Evolutionary conservation across 2,329 filamentous ascomycete species (phyloP).

Genomic region (Hortaea sp.): DNA sequence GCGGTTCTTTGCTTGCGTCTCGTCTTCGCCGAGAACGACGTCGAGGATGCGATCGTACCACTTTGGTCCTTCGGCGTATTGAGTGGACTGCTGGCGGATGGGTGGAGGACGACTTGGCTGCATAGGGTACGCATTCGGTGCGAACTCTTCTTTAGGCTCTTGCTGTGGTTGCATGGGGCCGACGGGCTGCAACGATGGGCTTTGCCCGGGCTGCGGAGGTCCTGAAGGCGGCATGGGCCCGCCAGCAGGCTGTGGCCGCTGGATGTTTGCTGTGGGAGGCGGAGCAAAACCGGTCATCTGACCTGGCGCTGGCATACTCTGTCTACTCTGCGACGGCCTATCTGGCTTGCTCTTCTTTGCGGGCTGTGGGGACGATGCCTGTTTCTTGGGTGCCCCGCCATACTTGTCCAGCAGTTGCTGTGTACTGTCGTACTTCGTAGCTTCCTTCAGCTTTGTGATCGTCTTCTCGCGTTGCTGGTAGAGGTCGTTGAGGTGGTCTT

Average conservation of each 20-base stretch:
- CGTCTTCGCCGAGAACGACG: constrained; percentile 85
- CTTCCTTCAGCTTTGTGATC: constrained; percentile 87
- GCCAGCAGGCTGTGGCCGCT: constrained; percentile 17
- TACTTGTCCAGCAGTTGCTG: constrained; percentile 91
- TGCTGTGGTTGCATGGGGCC: constrained; percentile 19
- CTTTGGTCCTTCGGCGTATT: constrained; percentile 34
- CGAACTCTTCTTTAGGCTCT: constrained; percentile 51
- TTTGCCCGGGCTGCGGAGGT: constrained; percentile 1
- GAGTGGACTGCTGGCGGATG: constrained; percentile 11
- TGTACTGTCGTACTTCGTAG: constrained; percentile 93
- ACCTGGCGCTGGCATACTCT: constrained; percentile 29
- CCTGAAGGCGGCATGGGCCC: constrained; percentile 2
- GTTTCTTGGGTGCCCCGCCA: constrained; percentile 50
- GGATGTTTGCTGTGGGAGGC: constrained; percentile 57
- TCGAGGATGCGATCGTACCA: constrained; percentile 97
- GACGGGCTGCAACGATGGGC: constrained; percentile 41
- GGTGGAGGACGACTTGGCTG: constrained; percentile 19
- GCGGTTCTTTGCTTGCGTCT: constrained; percentile 83
- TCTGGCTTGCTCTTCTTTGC: constrained; percentile 17
- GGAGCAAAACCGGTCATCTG: constrained; percentile 50
- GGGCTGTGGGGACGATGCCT: constrained; percentile 28
- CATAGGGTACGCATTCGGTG: constrained; percentile 57
- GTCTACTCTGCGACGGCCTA: constrained; percentile 7
- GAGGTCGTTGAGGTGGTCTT: constrained; percentile 60
- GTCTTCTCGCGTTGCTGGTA: constrained; percentile 73